A percentile compares a stretch with the other conserved stretches of the same genome.
phyloP scores from a whole-genome alignment of 1,139 yeast genomes.

The Candida neerlandica region DNA sequence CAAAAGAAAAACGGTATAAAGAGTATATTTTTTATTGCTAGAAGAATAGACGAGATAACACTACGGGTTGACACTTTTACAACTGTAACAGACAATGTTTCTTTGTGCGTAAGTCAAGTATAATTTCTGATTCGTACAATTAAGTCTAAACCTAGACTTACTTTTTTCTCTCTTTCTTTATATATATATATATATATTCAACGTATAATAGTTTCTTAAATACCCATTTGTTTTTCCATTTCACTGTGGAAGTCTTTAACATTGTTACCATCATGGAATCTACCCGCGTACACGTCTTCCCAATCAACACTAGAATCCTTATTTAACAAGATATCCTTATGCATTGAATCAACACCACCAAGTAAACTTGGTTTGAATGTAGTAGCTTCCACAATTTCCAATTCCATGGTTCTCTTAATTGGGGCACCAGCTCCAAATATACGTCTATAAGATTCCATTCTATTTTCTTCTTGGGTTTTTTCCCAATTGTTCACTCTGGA shows the following conservation, averaged over 20 bases:
- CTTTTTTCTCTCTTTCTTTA: neutral
- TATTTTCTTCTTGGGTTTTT: slow-evolving; percentile 65
- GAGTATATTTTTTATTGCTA: neutral
- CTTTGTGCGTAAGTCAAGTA: too few relatives aligned
- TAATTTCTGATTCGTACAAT: too few relatives aligned
- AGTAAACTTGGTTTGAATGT: slow-evolving; percentile 68
- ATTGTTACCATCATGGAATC: slow-evolving; percentile 42
- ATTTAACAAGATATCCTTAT: slow-evolving; percentile 76
- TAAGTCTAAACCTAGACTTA: neutral
- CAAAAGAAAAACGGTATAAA: neutral
- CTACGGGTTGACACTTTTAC: neutral
- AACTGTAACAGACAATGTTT: too few relatives aligned
- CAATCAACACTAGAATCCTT: slow-evolving; percentile 80
- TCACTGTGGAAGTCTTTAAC: slow-evolving; percentile 66
- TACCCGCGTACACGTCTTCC: slow-evolving; percentile 83
- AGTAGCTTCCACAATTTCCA: slow-evolving; percentile 70
- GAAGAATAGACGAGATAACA: neutral
- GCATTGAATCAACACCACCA: slow-evolving; percentile 60
- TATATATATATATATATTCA: neutral
- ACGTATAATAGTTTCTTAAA: slow-evolving; percentile 28
- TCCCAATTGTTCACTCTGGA: slow-evolving; percentile 79
- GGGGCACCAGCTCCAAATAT: slow-evolving; percentile 94
- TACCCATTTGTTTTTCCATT: slow-evolving; percentile 66
- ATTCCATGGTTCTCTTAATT: slow-evolving; percentile 85
- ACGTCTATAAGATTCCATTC: slow-evolving; percentile 77